Evolutionary conservation across 805 yeast species (phyloP), one percentile per base, ranked within the genome.

Genomic region (Nakazawaea ishiwadae): DNA sequence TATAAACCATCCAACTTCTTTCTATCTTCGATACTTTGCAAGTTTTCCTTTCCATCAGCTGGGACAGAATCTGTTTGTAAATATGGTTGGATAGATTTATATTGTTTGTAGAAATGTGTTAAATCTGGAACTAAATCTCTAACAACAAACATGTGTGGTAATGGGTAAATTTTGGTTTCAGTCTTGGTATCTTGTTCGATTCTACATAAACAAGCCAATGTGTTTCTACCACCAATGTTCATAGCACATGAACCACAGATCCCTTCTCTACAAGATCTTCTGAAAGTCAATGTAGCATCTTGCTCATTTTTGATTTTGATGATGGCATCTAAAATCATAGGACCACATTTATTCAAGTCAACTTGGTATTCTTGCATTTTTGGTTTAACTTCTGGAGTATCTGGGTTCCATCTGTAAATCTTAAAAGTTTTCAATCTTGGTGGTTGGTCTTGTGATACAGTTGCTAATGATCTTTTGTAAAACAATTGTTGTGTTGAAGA

Each of bases 201-300:
- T 65, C 87, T 83, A 73, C 97, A 89, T 53, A 93, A 71, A 71
- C 99, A 93, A 28, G 99, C 99, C 54, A 93, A 76, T 24, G 99
- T 93, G 77, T 93, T 93, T 64, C 84, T 77, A 53, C 99, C 99
- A 51, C 95, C 96, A 65, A 93, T 93, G 75, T 93, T 93, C 99
- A 93, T 93, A 53, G 99, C 99, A 73, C 99, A 93, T 5, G 98
- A 91, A 43, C 99, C 99, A 73, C 99, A 93, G 52, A 93, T 93
- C 57, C 99, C 99, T 71, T 93, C 99, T 73, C 99, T 88, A 72
- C 99, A 93, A 33, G 97, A 89, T 69, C 99, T 83, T 73, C 99
- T 83, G 69, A 93, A 86, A 4, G 99, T 93, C 61, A 93, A 77
- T 24, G 97, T 86, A 35, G 97, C 66, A 64, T 93, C 99, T 67